Evolutionary conservation across 2,329 filamentous ascomycete genomes (phyloP).

Genomic region (Colletotrichum sp.): DNA sequence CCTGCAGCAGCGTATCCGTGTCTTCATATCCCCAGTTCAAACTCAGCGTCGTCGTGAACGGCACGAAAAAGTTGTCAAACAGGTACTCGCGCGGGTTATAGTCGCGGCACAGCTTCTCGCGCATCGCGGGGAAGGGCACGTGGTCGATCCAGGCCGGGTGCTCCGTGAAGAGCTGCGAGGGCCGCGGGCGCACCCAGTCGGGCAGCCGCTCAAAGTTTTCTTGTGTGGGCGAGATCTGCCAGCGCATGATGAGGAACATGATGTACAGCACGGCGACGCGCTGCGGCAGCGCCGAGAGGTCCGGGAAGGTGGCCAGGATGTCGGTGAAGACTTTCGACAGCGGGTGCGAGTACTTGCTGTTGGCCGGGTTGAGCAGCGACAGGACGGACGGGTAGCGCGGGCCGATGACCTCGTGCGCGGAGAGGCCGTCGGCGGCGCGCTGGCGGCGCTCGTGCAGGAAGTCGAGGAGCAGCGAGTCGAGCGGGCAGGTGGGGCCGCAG

Average conservation of each 20-base stretch:
- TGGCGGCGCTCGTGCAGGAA: slow-evolving; percentile 75
- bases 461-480: slow-evolving; percentile 81
- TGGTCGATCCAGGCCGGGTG: slow-evolving; percentile 88
- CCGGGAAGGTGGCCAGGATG: slow-evolving; percentile 83
- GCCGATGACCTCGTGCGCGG: slow-evolving; percentile 70
- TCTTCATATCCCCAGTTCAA: slow-evolving; percentile 87
- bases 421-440: slow-evolving; percentile 68
- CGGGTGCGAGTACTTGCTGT: slow-evolving; percentile 69
- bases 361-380: slow-evolving; percentile 75
- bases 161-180: slow-evolving; percentile 66
- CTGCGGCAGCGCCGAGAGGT: slow-evolving; percentile 79
- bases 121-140: slow-evolving; percentile 79
- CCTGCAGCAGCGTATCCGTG: slow-evolving; percentile 69
- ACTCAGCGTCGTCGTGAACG: slow-evolving; percentile 76
- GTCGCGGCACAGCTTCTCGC: slow-evolving; percentile 65
- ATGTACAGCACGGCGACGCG: slow-evolving; percentile 81
- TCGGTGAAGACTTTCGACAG: slow-evolving; percentile 86
- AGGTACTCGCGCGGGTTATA: slow-evolving; percentile 56
- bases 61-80: slow-evolving; percentile 84
- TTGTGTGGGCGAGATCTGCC: slow-evolving; percentile 79
- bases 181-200: slow-evolving; percentile 70
- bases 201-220: slow-evolving; percentile 83
- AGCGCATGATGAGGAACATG: slow-evolving; percentile 88
- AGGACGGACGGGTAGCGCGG: slow-evolving; percentile 82
- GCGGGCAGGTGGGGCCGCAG: slow-evolving; percentile 71